Percentiles rank a stretch among this genome's conserved stretches.
Evolutionary conservation across 768 basidiomycete species (phyloP).

Genomic region (Suillus placidus): DNA sequence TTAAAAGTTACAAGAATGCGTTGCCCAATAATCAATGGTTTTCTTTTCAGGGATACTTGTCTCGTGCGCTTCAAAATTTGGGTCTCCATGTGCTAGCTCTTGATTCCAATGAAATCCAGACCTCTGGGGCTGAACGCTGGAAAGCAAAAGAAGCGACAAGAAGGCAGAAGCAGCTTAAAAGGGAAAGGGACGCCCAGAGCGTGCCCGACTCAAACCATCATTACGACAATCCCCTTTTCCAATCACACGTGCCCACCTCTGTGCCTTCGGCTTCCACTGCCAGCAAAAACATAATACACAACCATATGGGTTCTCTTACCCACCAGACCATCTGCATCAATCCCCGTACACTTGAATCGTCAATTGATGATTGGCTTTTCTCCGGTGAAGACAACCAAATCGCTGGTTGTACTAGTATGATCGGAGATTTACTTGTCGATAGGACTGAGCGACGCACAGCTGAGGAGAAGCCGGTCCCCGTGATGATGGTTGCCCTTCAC

Average conservation of each 20-base stretch:
- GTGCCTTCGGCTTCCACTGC: neutral
- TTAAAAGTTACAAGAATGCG: neutral
- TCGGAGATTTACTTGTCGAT: neutral
- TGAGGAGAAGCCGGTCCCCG: conserved; percentile 35
- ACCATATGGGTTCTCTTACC: conserved; percentile 43
- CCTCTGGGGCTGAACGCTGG: conserved; percentile 56
- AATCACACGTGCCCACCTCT: conserved; percentile 4
- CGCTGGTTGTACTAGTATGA: neutral
- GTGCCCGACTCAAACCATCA: neutral
- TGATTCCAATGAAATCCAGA: conserved; percentile 62
- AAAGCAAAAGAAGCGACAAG: conserved; percentile 28
- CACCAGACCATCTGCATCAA: conserved; percentile 62
- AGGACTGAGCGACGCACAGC: neutral
- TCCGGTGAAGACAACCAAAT: conserved; percentile 9
- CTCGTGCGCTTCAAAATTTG: conserved; percentile 45
- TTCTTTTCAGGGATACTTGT: conserved; percentile 58
- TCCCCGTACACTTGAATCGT: conserved; percentile 44
- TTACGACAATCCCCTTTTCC: neutral
- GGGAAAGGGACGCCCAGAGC: conserved; percentile 8
- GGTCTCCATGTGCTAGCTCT: conserved; percentile 62
- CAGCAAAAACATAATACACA: neutral
- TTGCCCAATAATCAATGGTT: conserved; percentile 6
- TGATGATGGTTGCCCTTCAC: conserved; percentile 70
- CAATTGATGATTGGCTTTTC: conserved; percentile 57
- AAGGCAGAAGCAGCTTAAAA: conserved; percentile 19